phyloP scores from a whole-genome alignment of 352 stramenopile genomes.

The Phytophthora capsici region DNA sequence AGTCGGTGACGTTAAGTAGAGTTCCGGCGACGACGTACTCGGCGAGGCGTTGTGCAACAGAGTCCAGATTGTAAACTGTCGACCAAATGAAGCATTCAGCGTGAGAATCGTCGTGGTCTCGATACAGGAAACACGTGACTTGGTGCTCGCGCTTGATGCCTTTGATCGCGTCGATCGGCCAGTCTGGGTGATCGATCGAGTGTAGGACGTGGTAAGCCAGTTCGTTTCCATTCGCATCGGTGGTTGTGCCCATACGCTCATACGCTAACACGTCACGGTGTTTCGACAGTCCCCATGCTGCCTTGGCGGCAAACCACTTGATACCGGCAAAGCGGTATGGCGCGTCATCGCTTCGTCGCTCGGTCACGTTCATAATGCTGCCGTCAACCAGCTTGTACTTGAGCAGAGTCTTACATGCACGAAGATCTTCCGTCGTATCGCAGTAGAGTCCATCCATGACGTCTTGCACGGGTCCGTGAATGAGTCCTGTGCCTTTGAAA shows the following conservation, averaged over 20 bases:
- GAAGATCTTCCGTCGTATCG: conserved; percentile 52
- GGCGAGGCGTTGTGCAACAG: conserved; percentile 41
- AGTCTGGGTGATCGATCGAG: conserved; percentile 66
- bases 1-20: conserved; percentile 43
- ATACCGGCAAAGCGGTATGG: conserved; percentile 56
- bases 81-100: conserved; percentile 54
- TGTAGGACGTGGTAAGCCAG: conserved; percentile 62
- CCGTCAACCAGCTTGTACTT: conserved; percentile 53
- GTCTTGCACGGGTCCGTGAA: conserved; percentile 44
- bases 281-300: conserved; percentile 46
- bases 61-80: conserved; percentile 51
- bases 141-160: conserved; percentile 56
- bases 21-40: conserved; percentile 52
- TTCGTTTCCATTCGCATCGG: conserved; percentile 50
- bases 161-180: conserved; percentile 49
- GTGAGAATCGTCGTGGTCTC: conserved; percentile 33
- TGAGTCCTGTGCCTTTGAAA: conserved; percentile 44
- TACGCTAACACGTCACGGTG: conserved; percentile 53
- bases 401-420: conserved; percentile 45
- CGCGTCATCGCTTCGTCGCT: conserved; percentile 32
- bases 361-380: conserved; percentile 52
- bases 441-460: conserved; percentile 61
- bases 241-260: conserved; percentile 61
- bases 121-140: conserved; percentile 57
- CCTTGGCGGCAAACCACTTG: conserved; percentile 53